These are phyloP conservation scores for Helenozyma rhizophorensis DNA, from an alignment of 805 yeast species.

Conservation along the genomic window DNA sequence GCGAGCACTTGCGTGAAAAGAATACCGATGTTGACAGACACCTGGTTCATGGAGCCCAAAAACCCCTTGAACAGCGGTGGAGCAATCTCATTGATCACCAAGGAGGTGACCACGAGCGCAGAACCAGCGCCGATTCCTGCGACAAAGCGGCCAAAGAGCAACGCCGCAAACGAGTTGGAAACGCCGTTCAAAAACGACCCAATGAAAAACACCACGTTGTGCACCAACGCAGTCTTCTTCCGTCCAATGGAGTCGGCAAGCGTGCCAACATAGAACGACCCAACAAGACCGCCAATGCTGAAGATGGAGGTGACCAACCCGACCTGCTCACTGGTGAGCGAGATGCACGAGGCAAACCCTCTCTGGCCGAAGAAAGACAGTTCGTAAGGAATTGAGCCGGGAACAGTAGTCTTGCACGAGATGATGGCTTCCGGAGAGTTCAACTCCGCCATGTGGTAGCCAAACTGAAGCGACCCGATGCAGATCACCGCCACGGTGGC, in stretches of 20 bases:
- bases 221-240: constrained; percentile 46
- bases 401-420: constrained; percentile 45
- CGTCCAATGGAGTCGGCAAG: constrained; percentile 68
- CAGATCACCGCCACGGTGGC: constrained; percentile 56
- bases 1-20: constrained; percentile 75
- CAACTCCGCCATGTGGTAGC: constrained; percentile 91
- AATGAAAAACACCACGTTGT: constrained; percentile 46
- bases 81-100: constrained; percentile 75
- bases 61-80: constrained; percentile 68
- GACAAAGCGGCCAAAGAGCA: constrained; percentile 67
- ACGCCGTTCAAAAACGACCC: constrained; percentile 63
- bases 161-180: constrained; percentile 36
- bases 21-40: constrained; percentile 81
- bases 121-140: constrained; percentile 88
- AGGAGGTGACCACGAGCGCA: constrained; percentile 79
- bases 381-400: constrained; percentile 28
- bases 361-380: constrained; percentile 39
- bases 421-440: constrained; percentile 81
- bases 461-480: constrained; percentile 81
- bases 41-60: constrained; percentile 87
- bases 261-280: constrained; percentile 65
- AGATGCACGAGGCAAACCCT: constrained; percentile 49
- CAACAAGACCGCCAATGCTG: constrained; percentile 78
- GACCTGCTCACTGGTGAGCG: constrained; percentile 50
- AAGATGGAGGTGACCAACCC: constrained; percentile 77